Conservation (phyloP, 306 rosid genomes). For the Glycine latifolia region DNA sequence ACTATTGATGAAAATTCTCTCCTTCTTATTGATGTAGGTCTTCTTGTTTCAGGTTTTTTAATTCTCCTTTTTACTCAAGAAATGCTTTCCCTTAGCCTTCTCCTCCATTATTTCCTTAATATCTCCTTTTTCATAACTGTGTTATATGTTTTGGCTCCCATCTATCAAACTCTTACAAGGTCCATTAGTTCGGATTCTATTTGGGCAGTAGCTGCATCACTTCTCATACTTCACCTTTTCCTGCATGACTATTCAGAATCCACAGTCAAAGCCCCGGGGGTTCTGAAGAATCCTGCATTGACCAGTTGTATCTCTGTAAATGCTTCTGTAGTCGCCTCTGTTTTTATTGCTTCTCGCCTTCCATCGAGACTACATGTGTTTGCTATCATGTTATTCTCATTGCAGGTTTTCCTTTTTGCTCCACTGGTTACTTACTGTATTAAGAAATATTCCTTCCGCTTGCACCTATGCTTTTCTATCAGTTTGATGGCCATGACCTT, state of each 20-base stretch:
- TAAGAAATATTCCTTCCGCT: conserved; percentile 70
- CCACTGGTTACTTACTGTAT: conserved; percentile 82
- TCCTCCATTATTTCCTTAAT: conserved; percentile 74
- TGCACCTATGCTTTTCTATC: conserved; percentile 79
- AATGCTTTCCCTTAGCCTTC: conserved; percentile 74
- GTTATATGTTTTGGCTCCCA: conserved; percentile 84
- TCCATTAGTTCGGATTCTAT: conserved; percentile 94
- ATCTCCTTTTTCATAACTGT: conserved; percentile 77
- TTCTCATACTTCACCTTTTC: conserved; percentile 81
- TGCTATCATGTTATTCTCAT: conserved; percentile 81
- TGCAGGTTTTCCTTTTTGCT: conserved; percentile 91
- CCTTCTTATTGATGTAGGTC: conserved; percentile 70
- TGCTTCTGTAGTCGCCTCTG: conserved; percentile 93
- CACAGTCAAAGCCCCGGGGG: conserved; percentile 71
- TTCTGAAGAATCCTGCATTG: conserved; percentile 68
- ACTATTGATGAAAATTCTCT: conserved; percentile 77
- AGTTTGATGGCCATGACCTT: conserved; percentile 66
- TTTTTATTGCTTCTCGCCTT: conserved; percentile 85
- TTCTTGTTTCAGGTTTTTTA: conserved; percentile 79
- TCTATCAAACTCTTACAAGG: conserved; percentile 89
- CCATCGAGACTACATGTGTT: conserved; percentile 89
- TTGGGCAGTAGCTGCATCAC: conserved; percentile 77
- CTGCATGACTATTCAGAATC: conserved; percentile 92
- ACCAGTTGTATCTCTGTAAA: conserved; percentile 86
- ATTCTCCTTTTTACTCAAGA: conserved; percentile 80